Conservation (phyloP, 768 basidiomycete species). For the Amylocystis lapponica region DNA sequence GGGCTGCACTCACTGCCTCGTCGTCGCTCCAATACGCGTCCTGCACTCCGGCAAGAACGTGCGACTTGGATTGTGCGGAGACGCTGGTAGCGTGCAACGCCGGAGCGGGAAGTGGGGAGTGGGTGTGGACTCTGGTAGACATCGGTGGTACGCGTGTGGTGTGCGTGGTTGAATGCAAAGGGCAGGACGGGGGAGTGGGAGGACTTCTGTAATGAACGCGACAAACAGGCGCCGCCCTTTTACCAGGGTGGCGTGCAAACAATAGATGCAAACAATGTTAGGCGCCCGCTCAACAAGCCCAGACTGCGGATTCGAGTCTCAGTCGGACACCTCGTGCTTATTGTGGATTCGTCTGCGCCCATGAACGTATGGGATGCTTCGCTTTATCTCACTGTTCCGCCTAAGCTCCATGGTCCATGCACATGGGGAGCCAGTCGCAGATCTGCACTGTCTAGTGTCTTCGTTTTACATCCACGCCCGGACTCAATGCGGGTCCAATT, state of each 20-base stretch:
- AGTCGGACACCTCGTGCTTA: too few relatives aligned
- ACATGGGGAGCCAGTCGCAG: too few relatives aligned
- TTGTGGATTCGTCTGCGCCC: too few relatives aligned
- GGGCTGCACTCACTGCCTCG: constrained; percentile 63
- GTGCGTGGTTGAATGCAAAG: constrained; percentile 7
- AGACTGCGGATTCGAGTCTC: too few relatives aligned
- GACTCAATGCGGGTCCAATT: too few relatives aligned
- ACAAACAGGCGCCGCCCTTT: constrained; percentile 22
- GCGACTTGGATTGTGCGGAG: constrained; percentile 73
- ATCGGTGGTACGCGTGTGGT: too few relatives aligned
- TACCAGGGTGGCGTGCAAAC: constrained; percentile 15
- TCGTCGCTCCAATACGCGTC: constrained; percentile 98
- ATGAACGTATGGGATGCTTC: too few relatives aligned
- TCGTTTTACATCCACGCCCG: too few relatives aligned
- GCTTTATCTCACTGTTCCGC: too few relatives aligned
- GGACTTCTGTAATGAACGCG: constrained; percentile 21
- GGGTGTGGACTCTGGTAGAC: constrained; percentile 53
- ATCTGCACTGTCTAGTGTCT: too few relatives aligned
- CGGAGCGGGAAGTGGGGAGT: constrained; percentile 67
- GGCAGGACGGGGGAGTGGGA: constrained; percentile 7
- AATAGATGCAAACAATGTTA: constrained; percentile 24
- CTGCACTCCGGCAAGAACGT: constrained; percentile 84
- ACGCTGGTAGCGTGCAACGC: constrained; percentile 67
- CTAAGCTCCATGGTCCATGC: too few relatives aligned
- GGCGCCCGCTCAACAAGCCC: too few relatives aligned